Evolutionary conservation across 2,329 filamentous ascomycete species (phyloP).

Genomic region (Plectosphaerella cucumerina): DNA sequence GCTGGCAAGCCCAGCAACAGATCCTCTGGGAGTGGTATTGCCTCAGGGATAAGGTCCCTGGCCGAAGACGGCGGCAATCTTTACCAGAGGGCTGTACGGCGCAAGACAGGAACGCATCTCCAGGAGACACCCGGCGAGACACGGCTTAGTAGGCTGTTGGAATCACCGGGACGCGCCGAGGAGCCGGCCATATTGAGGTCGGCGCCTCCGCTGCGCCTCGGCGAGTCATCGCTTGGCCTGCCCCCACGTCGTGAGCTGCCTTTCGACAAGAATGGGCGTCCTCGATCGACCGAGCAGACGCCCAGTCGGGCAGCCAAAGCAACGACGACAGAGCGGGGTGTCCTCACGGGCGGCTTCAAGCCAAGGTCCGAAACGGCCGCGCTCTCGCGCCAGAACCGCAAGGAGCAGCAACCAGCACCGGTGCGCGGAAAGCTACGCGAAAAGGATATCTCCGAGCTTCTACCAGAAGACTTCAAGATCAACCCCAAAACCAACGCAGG

Average conservation of each 20-base stretch:
- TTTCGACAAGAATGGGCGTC: constrained; percentile 23
- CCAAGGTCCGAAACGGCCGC: too few relatives aligned
- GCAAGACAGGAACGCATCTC: constrained; percentile 9
- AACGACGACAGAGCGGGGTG: too few relatives aligned
- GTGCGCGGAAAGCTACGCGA: constrained; percentile 43
- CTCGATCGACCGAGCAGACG: constrained; percentile 5
- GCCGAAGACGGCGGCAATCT: constrained; percentile 42
- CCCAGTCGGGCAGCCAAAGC: constrained; percentile 1
- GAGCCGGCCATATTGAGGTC: constrained; percentile 19
- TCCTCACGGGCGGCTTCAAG: too few relatives aligned
- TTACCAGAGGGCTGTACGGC: constrained; percentile 13
- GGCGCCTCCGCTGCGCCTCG: constrained; percentile 16
- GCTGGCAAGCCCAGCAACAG: constrained; percentile 14
- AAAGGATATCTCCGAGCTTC: constrained; percentile 53
- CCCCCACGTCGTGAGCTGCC: constrained; percentile 39
- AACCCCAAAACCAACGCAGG: constrained; percentile 72
- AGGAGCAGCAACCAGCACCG: constrained; percentile 6
- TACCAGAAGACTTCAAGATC: constrained; percentile 73
- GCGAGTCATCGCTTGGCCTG: constrained; percentile 9
- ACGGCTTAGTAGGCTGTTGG: constrained; percentile 28
- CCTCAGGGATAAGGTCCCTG: constrained; percentile 34
- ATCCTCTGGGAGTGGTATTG: constrained; percentile 19
- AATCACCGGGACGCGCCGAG: constrained; percentile 19
- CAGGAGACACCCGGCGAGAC: constrained; percentile 15
- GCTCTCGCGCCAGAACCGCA: not conserved